Percentiles rank a stretch among this genome's conserved stretches.
phyloP scores from a whole-genome alignment of 1,284 basidiomycete species.

The Vanrija humicola region DNA sequence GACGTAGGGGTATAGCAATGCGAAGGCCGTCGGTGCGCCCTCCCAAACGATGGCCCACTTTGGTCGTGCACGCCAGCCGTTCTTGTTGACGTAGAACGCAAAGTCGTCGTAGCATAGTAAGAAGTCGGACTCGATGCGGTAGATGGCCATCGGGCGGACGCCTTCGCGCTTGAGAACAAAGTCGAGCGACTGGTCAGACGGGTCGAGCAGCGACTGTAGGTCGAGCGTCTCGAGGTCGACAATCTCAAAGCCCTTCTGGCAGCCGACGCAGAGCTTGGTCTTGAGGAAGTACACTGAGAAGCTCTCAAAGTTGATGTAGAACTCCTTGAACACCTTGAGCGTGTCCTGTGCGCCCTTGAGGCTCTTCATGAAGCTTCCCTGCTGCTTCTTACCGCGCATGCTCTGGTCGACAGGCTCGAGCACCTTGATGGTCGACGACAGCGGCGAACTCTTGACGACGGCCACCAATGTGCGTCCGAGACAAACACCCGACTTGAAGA shows the following conservation, averaged over 20 bases:
- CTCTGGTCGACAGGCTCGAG: conserved; percentile 94
- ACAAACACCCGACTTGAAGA: conserved; percentile 96
- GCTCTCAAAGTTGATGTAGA: conserved; percentile 97
- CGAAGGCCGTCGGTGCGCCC: conserved; percentile 87
- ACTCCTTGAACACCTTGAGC: conserved; percentile 93
- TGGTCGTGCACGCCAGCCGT: conserved; percentile 82
- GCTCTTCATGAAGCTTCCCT: conserved; percentile 76
- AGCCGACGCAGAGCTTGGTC: conserved; percentile 95
- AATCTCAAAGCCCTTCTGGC: conserved; percentile 98
- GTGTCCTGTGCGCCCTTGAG: conserved; percentile 88
- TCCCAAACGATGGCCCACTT: conserved; percentile 98
- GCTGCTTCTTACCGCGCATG: conserved; percentile 79
- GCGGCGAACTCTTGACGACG: conserved; percentile 89
- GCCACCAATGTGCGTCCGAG: conserved; percentile 93
- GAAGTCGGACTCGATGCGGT: conserved; percentile 94
- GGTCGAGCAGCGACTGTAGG: conserved; percentile 93
- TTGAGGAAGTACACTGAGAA: conserved; percentile 96
- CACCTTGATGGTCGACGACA: conserved; percentile 96
- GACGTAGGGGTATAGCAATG: conserved; percentile 93
- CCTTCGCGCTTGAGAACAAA: conserved; percentile 89
- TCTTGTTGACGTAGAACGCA: conserved; percentile 98
- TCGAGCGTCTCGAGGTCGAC: conserved; percentile 96
- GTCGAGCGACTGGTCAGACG: conserved; percentile 83
- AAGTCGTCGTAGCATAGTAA: conserved; percentile 98
- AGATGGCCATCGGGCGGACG: conserved; percentile 91